Base-by-base conservation (phyloP, 257 asterid genomes). In the Solanum neorickii region DNA sequence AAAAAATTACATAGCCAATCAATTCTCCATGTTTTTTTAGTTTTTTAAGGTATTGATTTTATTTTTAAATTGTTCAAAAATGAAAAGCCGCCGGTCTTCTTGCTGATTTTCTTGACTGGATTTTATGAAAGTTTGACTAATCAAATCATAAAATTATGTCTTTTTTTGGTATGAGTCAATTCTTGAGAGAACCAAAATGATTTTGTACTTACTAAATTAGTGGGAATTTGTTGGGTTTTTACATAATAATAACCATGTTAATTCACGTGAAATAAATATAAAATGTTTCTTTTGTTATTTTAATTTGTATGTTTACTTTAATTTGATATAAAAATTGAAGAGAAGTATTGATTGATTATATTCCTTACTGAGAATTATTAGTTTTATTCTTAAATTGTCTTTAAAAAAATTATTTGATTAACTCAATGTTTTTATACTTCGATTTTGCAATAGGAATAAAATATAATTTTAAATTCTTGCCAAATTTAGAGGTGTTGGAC, bases 361-460 rank as follows among this genome's bases (percentile, higher is more conserved):
- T 7, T 3, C 0, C 1, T 56, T 20, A 8, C 12, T 20, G 2
- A 20, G 65, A 56, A 0, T 20, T 56, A 56, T 56, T 8, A 7
- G 12, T 56, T 56, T 56, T 8, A 56, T 56, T 0, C 0, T 20
- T 56, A 4, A 56, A 56, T 2, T 56, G 12, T 0, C 25, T 20
- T 56, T 3, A 7, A 56, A 52, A 18, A 7, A 7, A 7, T 56
- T 18, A 18, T 3, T 56, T 56, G 11, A 18, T 18, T 56, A 18
- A 18, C 11, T 18, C 0, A 18, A 56, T 4, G 20, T 52, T 18
- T 52, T 0, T 6, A 18, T 52, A 52, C 9, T 3, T 0, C 0
- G 0, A 52, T 6, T 52, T 52, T 52, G 4, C 3, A 16, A 16
- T 49, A 52, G 1, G 7, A 52, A 1, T 52, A 9, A 52, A 52